Base-by-base conservation (phyloP, 2,329 filamentous ascomycete species). In the Diaporthe vaccinii region DNA sequence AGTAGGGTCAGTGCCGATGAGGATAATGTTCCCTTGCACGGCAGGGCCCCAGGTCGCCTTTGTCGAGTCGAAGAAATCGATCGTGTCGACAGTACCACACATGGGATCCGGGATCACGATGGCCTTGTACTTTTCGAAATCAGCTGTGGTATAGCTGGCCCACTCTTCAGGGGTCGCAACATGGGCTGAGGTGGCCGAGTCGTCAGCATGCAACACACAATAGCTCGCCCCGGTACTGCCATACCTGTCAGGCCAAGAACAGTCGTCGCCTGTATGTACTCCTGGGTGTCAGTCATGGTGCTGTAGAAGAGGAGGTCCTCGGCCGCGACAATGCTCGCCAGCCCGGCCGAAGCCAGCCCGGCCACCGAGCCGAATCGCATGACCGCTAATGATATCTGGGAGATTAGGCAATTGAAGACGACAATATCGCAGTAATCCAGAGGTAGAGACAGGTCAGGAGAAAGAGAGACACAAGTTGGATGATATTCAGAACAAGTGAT, bases 121-220 rank as follows among this genome's bases (percentile, higher is more conserved):
- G 17, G 85, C 85, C 78, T 85, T 86, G 83, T 83, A 87, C 73
- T 82, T 80, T 61, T 84, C 82, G 78, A 87, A 87, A 75, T 87
- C 85, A 49, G 80, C 80, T 2, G 84, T 83, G 10, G 82, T 84
- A 81, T 85, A 83, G 57, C 80, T 75, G 61, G 78, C 77, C 84
- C 84, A 86, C 77, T 85, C 80, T 4, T 75, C 79, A 22, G 81
- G 80, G n/a, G 78, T 82, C 58, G 84, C 82, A 28, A 82, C 80
- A 69, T 85, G 82, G 28, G 81, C 82, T 81, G 57, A 34, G 25
- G 44, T n/a, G 31, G 22, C 36, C 31, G 17, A 8, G 9, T 22
- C 22, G 61, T 76, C 73, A 76, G 73, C 67, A 34, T 28, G 14
- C n/a, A 22, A 68, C 25, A 41, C 51, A 58, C 12, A 12, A n/a